These are phyloP conservation scores for Eucalyptus marginata DNA, from an alignment of 345 rosid genomes.

Conservation along the genomic window DNA sequence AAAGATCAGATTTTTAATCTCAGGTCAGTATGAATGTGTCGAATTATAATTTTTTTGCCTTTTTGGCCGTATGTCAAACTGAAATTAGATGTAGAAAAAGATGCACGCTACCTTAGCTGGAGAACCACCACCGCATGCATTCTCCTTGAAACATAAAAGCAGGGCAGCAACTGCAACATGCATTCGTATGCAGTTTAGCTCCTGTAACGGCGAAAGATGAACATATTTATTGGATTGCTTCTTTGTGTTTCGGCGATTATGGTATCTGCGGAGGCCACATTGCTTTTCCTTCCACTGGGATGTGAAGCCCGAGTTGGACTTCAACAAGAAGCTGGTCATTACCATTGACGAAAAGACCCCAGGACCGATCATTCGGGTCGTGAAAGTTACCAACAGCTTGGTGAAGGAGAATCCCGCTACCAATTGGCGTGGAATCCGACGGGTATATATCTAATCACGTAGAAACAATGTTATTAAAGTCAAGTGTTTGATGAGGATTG, in stretches of 20 bases:
- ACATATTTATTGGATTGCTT: too few relatives aligned
- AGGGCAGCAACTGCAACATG: too few relatives aligned
- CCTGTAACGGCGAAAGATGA: too few relatives aligned
- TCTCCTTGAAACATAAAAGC: too few relatives aligned
- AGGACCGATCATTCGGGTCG: slow-evolving; percentile 49
- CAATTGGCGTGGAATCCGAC: slow-evolving; percentile 84
- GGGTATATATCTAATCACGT: slow-evolving; percentile 7
- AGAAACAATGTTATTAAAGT: neutral
- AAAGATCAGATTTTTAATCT: too few relatives aligned
- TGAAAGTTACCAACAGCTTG: slow-evolving; percentile 55
- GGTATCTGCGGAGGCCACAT: slow-evolving; percentile 3
- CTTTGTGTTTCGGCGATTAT: neutral
- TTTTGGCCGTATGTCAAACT: too few relatives aligned
- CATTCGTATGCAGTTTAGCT: too few relatives aligned
- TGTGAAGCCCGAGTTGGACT: slow-evolving; percentile 54
- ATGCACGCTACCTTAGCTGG: too few relatives aligned
- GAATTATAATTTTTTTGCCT: too few relatives aligned
- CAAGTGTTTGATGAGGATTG: neutral
- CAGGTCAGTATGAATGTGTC: too few relatives aligned
- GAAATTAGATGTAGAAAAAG: too few relatives aligned
- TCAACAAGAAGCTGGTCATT: slow-evolving; percentile 43
- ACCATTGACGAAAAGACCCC: slow-evolving; percentile 5
- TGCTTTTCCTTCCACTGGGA: slow-evolving; percentile 47
- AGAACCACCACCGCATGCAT: too few relatives aligned
- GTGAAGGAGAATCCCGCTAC: slow-evolving; percentile 49